Conservation (phyloP, 176 grass and related monocot genomes). For the Juncus inflexus region DNA sequence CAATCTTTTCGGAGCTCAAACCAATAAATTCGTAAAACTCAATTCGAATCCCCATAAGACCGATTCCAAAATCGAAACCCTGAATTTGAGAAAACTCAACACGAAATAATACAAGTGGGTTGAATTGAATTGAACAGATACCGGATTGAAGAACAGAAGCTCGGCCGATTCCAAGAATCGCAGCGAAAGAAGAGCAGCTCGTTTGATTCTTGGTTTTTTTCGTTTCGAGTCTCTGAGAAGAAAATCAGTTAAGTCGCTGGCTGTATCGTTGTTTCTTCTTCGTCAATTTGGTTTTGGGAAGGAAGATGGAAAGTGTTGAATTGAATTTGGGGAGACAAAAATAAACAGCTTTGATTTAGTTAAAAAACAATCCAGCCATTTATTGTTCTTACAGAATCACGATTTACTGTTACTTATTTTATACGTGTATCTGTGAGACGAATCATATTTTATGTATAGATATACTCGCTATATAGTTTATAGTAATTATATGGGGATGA, state of each 20-base stretch:
- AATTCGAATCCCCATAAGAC: neutral
- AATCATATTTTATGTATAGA: neutral
- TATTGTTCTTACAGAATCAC: neutral
- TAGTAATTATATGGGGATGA: no score
- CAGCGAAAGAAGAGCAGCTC: neutral
- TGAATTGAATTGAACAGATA: neutral
- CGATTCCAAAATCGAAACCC: neutral
- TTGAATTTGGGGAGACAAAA: neutral
- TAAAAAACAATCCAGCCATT: neutral
- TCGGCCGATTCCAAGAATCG: neutral
- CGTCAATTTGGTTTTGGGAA: neutral
- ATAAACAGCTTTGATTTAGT: neutral
- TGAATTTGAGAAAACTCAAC: neutral
- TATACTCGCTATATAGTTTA: neutral
- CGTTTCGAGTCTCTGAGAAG: neutral
- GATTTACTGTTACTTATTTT: neutral
- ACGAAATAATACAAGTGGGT: neutral
- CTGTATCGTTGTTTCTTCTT: neutral
- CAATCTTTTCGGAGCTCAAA: neutral
- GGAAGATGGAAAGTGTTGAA: neutral
- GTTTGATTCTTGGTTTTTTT: neutral
- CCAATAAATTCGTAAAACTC: no score
- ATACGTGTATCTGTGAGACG: neutral
- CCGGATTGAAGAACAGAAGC: conserved; percentile 1
- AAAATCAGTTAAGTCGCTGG: neutral